Conservation (phyloP, 1,284 basidiomycete genomes). For the Naganishia albida region DNA sequence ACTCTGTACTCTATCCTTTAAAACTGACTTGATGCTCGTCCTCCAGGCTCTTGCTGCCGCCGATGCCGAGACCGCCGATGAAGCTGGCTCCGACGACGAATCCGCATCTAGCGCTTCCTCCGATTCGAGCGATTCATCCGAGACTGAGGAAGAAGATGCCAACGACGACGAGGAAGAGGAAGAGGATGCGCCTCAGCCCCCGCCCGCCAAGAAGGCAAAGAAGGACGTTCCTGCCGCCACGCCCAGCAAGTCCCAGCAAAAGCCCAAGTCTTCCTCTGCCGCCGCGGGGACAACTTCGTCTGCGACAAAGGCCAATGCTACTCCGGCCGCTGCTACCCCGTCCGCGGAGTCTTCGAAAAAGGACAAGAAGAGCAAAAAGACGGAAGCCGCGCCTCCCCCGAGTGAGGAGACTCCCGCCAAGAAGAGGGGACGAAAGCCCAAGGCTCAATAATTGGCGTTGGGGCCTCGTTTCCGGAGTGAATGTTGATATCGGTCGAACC, state of each 20-base stretch:
- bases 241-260: constrained; percentile 20
- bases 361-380: constrained; percentile 44
- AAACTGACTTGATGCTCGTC: neutral
- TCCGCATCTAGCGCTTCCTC: constrained; percentile 34
- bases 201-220: constrained; percentile 14
- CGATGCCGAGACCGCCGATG: constrained; percentile 26
- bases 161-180: constrained; percentile 16
- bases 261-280: constrained; percentile 10
- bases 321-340: constrained; percentile 15
- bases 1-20: no score
- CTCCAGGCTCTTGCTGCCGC: constrained; percentile 11
- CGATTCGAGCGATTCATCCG: constrained; percentile 21
- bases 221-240: constrained; percentile 22
- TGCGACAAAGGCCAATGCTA: constrained; percentile 9
- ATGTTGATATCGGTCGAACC: neutral
- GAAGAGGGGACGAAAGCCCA: constrained; percentile 36
- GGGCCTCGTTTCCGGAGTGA: neutral
- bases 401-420: constrained; percentile 32
- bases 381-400: constrained; percentile 32
- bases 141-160: constrained; percentile 12
- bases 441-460: constrained; percentile 5
- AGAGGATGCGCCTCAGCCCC: constrained; percentile 5
- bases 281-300: constrained; percentile 2
- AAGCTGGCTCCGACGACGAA: constrained; percentile 34
- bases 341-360: constrained; percentile 7